Evolutionary conservation across 139 green algal species (phyloP).

Genomic region (Picochlorum sp.): DNA sequence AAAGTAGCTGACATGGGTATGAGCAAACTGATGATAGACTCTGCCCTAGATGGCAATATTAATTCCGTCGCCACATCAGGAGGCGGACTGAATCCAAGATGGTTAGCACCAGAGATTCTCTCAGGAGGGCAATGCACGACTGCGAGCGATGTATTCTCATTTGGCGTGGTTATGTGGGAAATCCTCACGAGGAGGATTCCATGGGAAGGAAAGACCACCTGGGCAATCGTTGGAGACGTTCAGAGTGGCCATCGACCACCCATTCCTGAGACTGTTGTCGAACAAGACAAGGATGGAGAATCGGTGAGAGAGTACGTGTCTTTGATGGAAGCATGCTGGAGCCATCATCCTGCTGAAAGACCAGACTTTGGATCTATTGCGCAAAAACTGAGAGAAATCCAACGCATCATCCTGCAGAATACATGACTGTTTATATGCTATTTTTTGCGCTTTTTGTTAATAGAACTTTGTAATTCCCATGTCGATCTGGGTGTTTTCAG

Average conservation of each 20-base stretch:
- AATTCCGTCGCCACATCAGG: slow-evolving; percentile 4
- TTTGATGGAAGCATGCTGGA: slow-evolving; percentile 13
- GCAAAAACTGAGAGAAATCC: neutral
- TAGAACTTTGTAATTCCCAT: neutral
- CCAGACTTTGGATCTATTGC: slow-evolving; percentile 53
- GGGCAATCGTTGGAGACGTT: neutral
- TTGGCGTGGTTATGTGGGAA: slow-evolving; percentile 50
- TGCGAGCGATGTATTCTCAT: slow-evolving; percentile 45
- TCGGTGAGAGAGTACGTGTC: slow-evolving; percentile 3
- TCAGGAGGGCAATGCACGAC: neutral
- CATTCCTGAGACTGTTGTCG: neutral
- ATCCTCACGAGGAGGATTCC: slow-evolving; percentile 74
- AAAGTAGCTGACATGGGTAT: slow-evolving; percentile 41
- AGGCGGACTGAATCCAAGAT: slow-evolving; percentile 30
- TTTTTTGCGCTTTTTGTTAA: neutral
- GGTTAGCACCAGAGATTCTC: slow-evolving; percentile 42
- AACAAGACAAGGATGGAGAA: neutral
- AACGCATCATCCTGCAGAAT: neutral
- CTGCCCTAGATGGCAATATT: neutral
- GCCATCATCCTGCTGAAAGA: slow-evolving; percentile 19
- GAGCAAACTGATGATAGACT: slow-evolving; percentile 24
- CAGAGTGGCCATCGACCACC: neutral
- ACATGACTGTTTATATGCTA: neutral
- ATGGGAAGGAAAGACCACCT: slow-evolving; percentile 21
- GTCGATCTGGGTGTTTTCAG: slow-evolving; percentile 1